These are phyloP conservation scores for Verticillium isaacii DNA, from an alignment of 2,329 filamentous ascomycete species.

Conservation along the genomic window DNA sequence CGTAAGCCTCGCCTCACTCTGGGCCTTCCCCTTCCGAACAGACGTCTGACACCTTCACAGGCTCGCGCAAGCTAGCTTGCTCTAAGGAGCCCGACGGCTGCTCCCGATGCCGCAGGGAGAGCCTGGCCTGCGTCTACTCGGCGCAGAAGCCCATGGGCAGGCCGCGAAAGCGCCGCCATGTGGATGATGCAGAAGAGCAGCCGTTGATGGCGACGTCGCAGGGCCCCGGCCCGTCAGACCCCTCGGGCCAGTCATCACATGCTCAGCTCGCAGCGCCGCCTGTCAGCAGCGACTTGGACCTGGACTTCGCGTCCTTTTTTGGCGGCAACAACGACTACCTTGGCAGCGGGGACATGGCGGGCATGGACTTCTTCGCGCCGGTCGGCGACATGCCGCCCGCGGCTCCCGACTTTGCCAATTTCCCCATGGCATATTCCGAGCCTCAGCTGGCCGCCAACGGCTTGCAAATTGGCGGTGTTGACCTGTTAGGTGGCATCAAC, in stretches of 20 bases:
- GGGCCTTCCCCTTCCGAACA: not conserved
- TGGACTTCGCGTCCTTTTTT: slow-evolving; percentile 28
- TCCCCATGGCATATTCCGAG: slow-evolving; percentile 7
- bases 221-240: not conserved
- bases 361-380: slow-evolving; percentile 15
- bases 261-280: slow-evolving; percentile 4
- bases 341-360: slow-evolving; percentile 32
- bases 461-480: slow-evolving; percentile 18
- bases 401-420: not conserved
- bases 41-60: slow-evolving; percentile 27
- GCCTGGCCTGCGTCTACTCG: slow-evolving; percentile 56
- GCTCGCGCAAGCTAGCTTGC: slow-evolving; percentile 60
- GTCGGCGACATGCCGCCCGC: slow-evolving; percentile 1
- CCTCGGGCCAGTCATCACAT: slow-evolving; percentile 4
- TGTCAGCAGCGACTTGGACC: slow-evolving; percentile 19
- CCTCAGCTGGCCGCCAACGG: slow-evolving; percentile 8
- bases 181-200: slow-evolving; percentile 21
- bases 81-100: slow-evolving; percentile 58
- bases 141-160: slow-evolving; percentile 63
- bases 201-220: not conserved
- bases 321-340: slow-evolving; percentile 21
- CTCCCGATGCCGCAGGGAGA: slow-evolving; percentile 52
- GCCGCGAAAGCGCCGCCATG: slow-evolving; percentile 50
- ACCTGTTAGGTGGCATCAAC: slow-evolving; percentile 24
- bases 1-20: slow-evolving; percentile 39